These are phyloP conservation scores for Nothophytophthora sp. DNA, from an alignment of 352 stramenopile genomes.

Conservation along the genomic window DNA sequence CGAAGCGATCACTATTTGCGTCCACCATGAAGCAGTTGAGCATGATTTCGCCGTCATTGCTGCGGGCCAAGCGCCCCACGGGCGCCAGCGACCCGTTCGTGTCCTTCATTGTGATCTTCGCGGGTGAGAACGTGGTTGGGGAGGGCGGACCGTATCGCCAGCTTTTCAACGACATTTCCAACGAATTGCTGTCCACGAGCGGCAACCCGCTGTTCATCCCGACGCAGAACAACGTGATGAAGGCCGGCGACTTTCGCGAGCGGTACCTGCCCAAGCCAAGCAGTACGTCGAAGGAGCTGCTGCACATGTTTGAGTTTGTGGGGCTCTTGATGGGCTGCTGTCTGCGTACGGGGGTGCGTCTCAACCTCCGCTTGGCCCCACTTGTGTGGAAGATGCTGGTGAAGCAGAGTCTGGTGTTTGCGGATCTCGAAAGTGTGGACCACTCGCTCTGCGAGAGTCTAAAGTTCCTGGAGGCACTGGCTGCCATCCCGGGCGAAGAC, in stretches of 20 bases:
- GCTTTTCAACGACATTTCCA: conserved; percentile 78
- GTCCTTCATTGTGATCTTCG: conserved; percentile 78
- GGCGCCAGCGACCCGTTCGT: conserved; percentile 82
- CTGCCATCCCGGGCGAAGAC: conserved; percentile 6
- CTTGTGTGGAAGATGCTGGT: conserved; percentile 84
- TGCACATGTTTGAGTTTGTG: conserved; percentile 81
- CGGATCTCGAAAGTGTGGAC: conserved; percentile 68
- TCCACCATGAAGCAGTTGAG: conserved; percentile 60
- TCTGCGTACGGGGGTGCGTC: conserved; percentile 68
- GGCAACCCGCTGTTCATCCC: conserved; percentile 64
- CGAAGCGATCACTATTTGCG: conserved; percentile 71
- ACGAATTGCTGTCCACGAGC: conserved; percentile 49
- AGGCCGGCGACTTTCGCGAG: conserved; percentile 73
- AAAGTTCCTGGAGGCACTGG: conserved; percentile 40
- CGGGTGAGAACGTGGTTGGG: conserved; percentile 78
- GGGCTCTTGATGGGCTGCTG: conserved; percentile 80
- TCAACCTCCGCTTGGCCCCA: conserved; percentile 72
- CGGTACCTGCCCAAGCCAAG: conserved; percentile 63
- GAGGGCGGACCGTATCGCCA: conserved; percentile 80
- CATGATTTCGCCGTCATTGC: conserved; percentile 37
- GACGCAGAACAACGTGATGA: conserved; percentile 72
- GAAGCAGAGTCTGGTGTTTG: conserved; percentile 60
- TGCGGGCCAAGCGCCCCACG: conserved; percentile 72
- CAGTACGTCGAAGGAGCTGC: conserved; percentile 49
- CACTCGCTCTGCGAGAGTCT: conserved; percentile 57